These are phyloP conservation scores for Glycyrrhiza uralensis DNA, from an alignment of 306 rosid species.

Conservation along the genomic window DNA sequence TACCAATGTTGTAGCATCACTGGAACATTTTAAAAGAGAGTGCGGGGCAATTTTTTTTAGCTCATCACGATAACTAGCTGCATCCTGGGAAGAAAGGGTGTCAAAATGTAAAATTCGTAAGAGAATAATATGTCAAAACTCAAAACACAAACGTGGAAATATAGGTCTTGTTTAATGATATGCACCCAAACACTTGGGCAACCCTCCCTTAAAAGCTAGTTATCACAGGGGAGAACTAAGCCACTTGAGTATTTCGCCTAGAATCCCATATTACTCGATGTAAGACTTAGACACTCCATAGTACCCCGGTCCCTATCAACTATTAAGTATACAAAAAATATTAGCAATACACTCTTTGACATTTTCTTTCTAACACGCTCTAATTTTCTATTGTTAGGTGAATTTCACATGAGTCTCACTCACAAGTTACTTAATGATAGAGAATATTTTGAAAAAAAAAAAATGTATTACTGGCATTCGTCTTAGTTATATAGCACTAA, in stretches of 20 bases:
- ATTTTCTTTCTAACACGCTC: background rate
- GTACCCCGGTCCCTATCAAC: no score
- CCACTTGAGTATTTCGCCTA: no score
- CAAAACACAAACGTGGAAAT: background rate
- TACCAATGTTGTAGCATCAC: slow-evolving; percentile 94
- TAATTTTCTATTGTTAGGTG: background rate
- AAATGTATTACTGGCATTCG: background rate
- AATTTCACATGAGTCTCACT: background rate
- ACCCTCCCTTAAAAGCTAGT: no score
- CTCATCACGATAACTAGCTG: slow-evolving; percentile 86
- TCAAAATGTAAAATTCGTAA: background rate
- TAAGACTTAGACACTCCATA: no score
- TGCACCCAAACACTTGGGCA: no score
- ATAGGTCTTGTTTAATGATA: background rate
- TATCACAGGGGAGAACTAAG: no score
- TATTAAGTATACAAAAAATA: background rate
- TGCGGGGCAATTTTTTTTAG: slow-evolving; percentile 72
- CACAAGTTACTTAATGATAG: background rate
- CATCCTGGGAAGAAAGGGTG: slow-evolving; percentile 52
- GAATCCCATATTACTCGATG: no score
- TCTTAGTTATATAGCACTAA: background rate
- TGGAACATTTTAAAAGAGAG: slow-evolving; percentile 77
- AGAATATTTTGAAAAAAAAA: background rate
- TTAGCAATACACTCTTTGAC: background rate
- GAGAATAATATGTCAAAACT: background rate